Evolutionary conservation across 495 filamentous ascomycete genomes (phyloP), one percentile per base, ranked within the genome.

Genomic region (Neurospora sublineolata): DNA sequence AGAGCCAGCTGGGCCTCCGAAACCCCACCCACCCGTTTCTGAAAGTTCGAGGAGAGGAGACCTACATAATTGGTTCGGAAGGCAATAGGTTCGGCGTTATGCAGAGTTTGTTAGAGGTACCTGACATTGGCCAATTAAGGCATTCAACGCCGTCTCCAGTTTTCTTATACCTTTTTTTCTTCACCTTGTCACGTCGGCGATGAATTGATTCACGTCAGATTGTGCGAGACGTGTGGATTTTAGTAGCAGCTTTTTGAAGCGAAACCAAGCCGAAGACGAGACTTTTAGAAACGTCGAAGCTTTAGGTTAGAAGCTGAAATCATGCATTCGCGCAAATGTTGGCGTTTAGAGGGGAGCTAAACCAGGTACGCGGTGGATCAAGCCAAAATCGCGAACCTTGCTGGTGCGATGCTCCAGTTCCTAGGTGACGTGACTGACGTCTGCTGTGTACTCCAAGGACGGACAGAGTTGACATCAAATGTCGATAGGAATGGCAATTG

Each of bases 51-150:
- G n/a, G n/a, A n/a, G n/a, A n/a, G n/a, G n/a, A n/a, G n/a, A n/a
- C n/a, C n/a, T n/a, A n/a, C n/a, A n/a, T n/a, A n/a, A n/a, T n/a
- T n/a, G n/a, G n/a, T n/a, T n/a, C n/a, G n/a, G 7, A 14, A 33
- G 27, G 12, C 5, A 44, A 30, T 30, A 30, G 20, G 44, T 20
- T 23, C 44, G 44, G 44, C 44, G 20, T 52, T 52, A 20, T 23
- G 4, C n/a, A 23, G 7, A 27, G 20, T 58, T 27, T 33, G 27
- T 33, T 58, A n/a, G n/a, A n/a, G n/a, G n/a, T n/a, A 20, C 42
- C 37, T n/a, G 37, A 73, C 69, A 77, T 74, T 76, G 76, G 72
- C 71, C 72, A 73, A 74, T 76, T 69, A 69, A 69, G 52, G 72
- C 64, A 12, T 58, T 71, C 30, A 14, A 36, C 60, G 37, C 30